Evolutionary conservation across 495 filamentous ascomycete species (phyloP), one percentile per base, ranked within the genome.

Genomic region (Umbilicaria muhlenbergii): DNA sequence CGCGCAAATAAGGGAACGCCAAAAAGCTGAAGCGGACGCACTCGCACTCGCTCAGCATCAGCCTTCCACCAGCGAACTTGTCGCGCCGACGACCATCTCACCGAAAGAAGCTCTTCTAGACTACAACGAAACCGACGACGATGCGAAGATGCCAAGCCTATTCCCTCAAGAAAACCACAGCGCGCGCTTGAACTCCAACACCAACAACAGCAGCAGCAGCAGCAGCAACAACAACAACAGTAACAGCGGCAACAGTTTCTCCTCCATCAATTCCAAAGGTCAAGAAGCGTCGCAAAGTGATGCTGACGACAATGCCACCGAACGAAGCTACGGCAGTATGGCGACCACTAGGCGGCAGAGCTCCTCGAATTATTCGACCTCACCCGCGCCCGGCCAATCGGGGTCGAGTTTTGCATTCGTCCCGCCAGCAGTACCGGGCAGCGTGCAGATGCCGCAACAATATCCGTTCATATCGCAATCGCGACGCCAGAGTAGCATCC

Each of bases 61-160:
- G 3, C 49, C 51, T 33, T 44, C 41, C 40, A 32, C 45, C n/a
- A 35, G 42, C 21, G 52, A 49, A 36, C 38, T 44, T 16, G 52
- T 65, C 47, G 77, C 77, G 11, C 78, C 84, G 0, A 84, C 84
- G 57, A 95, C 92, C 5, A 95, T 98, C 41, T 98, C 91, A 12
- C 91, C 91, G 28, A 93, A 95, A 67, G 91, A 96, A 54, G 86
- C 87, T 4, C 58, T 89, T 46, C 65, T 93, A 46, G 89, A 94
- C 19, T 94, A 86, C 58, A 70, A 80, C 44, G 82, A 87, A 36
- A 60, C 70, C 7, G 76, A 82, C 12, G 81, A 80, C 0, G 80
- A 81, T 42, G 63, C 73, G 6, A 71, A 73, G 44, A 71, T 80
- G 50, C 75, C 83, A 32, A 41, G 58, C 14, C 61, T 92, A 28